Base-by-base conservation (phyloP, 495 filamentous ascomycete species). In the Penicillium verhagenii region DNA sequence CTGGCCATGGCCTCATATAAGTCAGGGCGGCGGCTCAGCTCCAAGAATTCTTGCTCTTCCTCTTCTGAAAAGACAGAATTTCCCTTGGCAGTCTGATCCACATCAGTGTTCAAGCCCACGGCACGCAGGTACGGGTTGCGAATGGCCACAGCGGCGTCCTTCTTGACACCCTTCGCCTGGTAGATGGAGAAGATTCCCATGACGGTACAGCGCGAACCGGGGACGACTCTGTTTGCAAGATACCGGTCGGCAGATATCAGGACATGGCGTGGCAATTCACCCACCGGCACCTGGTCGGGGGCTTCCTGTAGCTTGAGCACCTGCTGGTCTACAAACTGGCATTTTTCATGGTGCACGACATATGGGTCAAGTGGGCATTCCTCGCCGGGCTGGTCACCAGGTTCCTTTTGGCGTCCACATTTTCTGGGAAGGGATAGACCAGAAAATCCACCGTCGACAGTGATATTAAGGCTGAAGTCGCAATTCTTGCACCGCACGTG, bases 171-270 rank as follows among this genome's bases (percentile, higher is more conserved):
- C 71, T 96, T 96, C 55, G 83, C 84, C 67, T 96, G 91, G 68
- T 96, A 99, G 66, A 97, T 97, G 29, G 92, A 96, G 76, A 96
- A 99, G 47, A 99, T 92, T 18, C 95, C 95, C 86, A 93, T 97
- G 10, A 97, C 78, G 0, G 91, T 96, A 64, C 95, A 97, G 62
- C 93, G 81, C 18, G 95, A 94, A 6, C 95, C 95, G 18, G 95
- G 95, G 9, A 97, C 93, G 5, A 97, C 95, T 23, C 91, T 85
- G 66, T 99, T 99, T 19, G 93, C 91, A 18, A 99, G 80, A 64
- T 99, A 97, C 13, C 95, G 85, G 65, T 99, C 95, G 25, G 95
- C 94, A 0, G 91, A 94, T 51, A 97, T 88, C 53, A 97, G 81
- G 42, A 97, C 93, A 67, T 97, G 95, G 24, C 95, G 82, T 2